Conservation (phyloP, 305 asterid species). For the Fraxinus dipetala region DNA sequence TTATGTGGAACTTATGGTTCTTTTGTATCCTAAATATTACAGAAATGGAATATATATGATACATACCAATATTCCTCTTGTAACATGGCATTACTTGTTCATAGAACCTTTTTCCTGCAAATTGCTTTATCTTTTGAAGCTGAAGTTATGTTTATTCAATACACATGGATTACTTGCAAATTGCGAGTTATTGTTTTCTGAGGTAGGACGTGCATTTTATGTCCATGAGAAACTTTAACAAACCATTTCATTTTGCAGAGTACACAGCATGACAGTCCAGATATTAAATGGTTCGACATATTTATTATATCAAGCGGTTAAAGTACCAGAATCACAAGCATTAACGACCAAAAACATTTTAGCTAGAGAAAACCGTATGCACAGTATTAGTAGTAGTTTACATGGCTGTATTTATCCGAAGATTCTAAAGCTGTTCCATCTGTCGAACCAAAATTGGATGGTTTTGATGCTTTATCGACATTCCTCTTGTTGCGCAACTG, state of each 20-base stretch:
- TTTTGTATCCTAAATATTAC: not conserved
- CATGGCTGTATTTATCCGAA: slow-evolving; percentile 12
- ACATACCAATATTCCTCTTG: not conserved
- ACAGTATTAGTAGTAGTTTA: slow-evolving; percentile 25
- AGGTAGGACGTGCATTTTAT: not conserved
- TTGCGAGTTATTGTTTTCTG: not conserved
- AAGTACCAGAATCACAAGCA: slow-evolving; percentile 15
- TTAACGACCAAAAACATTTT: slow-evolving; percentile 11
- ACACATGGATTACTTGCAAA: not conserved
- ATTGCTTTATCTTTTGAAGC: not conserved
- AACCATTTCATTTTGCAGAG: not conserved
- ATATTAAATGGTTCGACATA: not conserved
- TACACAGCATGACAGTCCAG: not conserved
- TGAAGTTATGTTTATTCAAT: not conserved
- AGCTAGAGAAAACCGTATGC: slow-evolving; percentile 26
- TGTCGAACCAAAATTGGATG: slow-evolving; percentile 28
- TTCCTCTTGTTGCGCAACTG: slow-evolving; percentile 17
- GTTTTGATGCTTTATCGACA: slow-evolving; percentile 17
- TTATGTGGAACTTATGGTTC: not conserved
- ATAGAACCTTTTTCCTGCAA: not conserved
- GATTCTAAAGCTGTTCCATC: slow-evolving; percentile 16
- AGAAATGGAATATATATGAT: not conserved
- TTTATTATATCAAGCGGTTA: not conserved
- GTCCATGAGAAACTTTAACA: not conserved
- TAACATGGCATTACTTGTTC: not conserved